Evolutionary conservation across 148 eudicot genomes (phyloP), one percentile per base, ranked within the genome.

Genomic region (Limonium bicolor): DNA sequence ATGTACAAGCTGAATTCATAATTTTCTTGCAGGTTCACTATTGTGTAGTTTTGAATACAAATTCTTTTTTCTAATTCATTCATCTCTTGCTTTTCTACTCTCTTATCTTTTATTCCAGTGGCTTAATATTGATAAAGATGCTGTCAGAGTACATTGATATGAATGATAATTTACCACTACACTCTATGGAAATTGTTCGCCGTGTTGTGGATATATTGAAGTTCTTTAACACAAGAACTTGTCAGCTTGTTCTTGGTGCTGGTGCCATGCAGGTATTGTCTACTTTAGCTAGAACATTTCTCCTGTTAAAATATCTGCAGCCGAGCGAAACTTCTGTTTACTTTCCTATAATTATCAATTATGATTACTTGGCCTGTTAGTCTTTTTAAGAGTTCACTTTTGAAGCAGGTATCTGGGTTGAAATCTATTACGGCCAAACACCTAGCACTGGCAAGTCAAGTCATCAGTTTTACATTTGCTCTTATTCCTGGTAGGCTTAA

Each of bases 191-290:
- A 63, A 74, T 92, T 46, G 82, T 85, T 63, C 95, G 76, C 50
- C 99, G 95, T 55, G 95, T 85, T 50, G 93, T 79, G 58, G 99
- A 85, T 55, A 57, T 92, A 54, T 68, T 92, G 76, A 92, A 92
- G 60, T 76, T 78, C 53, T 92, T 92, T 46, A 92, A 92, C 56
- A 85, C 88, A 28, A 81, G 99, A 62, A 74, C 99, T 46, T 76
- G 87, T 51, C 95, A 92, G 59, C 94, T 92, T 56, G 95, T 92
- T 65, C 99, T 92, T 71, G 99, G 99, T 44, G 99, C 99, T 55
- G 92, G 83, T 62, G 99, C 99, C 54, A 78, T 92, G 87, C 99
- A 85, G 99, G 99, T 85, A 66, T 2, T 20, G 15, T 4, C 7
- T 10, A 17, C 11, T 16, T 9, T 17, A 46, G 18, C 32, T 4